Conservation (phyloP, 176 grass and related monocot species). For the Cenchrus fungigraminus region DNA sequence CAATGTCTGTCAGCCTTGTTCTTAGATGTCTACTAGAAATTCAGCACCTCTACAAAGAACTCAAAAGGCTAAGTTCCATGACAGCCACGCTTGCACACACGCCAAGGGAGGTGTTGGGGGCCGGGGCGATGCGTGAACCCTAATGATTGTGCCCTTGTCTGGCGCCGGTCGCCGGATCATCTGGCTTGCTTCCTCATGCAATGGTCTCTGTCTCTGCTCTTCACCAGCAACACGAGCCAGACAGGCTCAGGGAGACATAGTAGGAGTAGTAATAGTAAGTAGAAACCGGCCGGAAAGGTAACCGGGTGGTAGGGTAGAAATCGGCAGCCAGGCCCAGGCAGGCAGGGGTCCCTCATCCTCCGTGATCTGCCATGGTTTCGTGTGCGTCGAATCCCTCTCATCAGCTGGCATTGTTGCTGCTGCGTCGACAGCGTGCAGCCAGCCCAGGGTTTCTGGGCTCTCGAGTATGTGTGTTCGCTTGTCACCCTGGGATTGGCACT, state of each 20-base stretch:
- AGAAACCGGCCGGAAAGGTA: neutral
- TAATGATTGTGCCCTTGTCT: conserved; percentile 44
- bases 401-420: neutral
- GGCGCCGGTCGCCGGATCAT: conserved; percentile 23
- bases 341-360: conserved; percentile 33
- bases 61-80: conserved; percentile 22
- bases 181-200: conserved; percentile 1
- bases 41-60: neutral
- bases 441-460: conserved; percentile 7
- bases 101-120: conserved; percentile 28
- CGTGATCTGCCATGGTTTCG: conserved; percentile 43
- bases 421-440: conserved; percentile 9
- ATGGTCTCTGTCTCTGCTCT: neutral
- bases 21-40: conserved; percentile 11
- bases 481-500: conserved; percentile 3
- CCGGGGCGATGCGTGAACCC: conserved; percentile 5
- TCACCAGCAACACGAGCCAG: neutral
- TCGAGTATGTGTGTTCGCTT: neutral
- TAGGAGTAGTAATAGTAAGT: too few species aligned
- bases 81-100: conserved; percentile 10
- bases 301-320: neutral
- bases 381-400: conserved; percentile 20
- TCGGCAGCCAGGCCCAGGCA: neutral
- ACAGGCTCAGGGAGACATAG: neutral
- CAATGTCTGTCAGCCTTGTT: neutral